These are phyloP conservation scores for Hortaea werneckii DNA, from an alignment of 2,329 filamentous ascomycete species.

Conservation along the genomic window DNA sequence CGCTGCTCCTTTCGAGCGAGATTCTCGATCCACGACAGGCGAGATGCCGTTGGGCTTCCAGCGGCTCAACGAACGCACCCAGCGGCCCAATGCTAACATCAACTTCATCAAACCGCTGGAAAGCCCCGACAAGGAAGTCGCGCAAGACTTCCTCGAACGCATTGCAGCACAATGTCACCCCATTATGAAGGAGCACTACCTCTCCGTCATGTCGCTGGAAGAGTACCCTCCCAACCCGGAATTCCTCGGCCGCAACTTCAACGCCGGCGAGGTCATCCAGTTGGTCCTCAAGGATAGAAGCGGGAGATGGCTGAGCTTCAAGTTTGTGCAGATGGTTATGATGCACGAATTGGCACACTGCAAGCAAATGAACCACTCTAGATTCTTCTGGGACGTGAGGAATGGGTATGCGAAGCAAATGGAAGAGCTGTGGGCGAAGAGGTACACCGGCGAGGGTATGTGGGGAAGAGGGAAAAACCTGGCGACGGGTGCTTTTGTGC, in stretches of 20 bases:
- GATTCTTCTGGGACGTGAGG: constrained; percentile 69
- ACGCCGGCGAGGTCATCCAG: constrained; percentile 77
- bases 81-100: constrained; percentile 67
- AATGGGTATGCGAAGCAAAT: constrained; percentile 64
- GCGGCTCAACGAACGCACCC: constrained; percentile 63
- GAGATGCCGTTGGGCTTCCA: constrained; percentile 68
- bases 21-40: not conserved
- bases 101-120: constrained; percentile 67
- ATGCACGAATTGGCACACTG: constrained; percentile 85
- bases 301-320: constrained; percentile 64
- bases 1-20: too few relatives aligned
- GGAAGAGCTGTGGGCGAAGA: constrained; percentile 56
- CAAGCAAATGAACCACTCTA: constrained; percentile 83
- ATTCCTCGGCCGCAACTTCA: constrained; percentile 84
- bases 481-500: constrained; percentile 50
- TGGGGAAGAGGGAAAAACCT: constrained; percentile 66
- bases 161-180: constrained; percentile 74
- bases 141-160: constrained; percentile 62
- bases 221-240: constrained; percentile 73
- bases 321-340: constrained; percentile 89
- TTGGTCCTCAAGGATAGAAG: constrained; percentile 63
- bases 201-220: constrained; percentile 50
- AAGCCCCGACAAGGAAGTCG: constrained; percentile 16
- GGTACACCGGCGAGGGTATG: constrained; percentile 70
- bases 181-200: constrained; percentile 38